phyloP scores from a whole-genome alignment of 2,329 filamentous ascomycete species.

The Diaporthe vaccinii region DNA sequence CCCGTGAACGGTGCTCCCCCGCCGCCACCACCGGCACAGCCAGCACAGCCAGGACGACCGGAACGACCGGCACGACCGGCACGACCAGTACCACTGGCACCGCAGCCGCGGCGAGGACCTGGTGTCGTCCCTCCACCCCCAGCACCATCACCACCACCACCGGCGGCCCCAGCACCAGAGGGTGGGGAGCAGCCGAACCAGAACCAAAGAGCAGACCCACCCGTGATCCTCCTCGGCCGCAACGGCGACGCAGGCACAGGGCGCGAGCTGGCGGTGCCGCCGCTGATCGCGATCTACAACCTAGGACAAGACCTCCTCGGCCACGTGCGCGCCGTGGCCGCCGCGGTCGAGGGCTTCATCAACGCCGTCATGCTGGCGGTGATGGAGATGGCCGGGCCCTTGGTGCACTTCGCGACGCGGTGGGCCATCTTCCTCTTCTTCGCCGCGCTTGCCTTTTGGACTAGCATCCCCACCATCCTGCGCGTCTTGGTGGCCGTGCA shows the following conservation, averaged over 20 bases:
- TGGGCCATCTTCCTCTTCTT: conserved; percentile 6
- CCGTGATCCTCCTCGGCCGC: not conserved
- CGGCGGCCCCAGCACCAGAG: not conserved
- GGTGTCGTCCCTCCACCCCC: not conserved
- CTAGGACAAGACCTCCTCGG: not conserved
- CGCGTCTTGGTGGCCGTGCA: not conserved
- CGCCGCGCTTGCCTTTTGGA: not conserved
- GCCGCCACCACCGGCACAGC: not conserved
- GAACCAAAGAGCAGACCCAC: not conserved
- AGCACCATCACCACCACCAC: not conserved
- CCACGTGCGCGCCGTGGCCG: not conserved
- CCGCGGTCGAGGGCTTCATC: not conserved
- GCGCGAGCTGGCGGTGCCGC: not conserved
- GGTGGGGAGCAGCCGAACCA: not conserved
- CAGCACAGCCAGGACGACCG: not conserved
- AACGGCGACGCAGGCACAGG: conserved; percentile 12
- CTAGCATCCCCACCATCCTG: conserved; percentile 1
- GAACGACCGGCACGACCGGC: not conserved
- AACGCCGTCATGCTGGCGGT: not conserved
- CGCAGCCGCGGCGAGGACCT: not conserved
- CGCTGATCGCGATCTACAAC: not conserved
- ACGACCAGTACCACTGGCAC: not conserved
- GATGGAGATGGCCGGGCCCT: not conserved
- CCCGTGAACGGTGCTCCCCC: not conserved
- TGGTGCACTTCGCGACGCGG: not conserved